Evolutionary conservation across 345 rosid genomes (phyloP).

Genomic region (Carallia brachiata): DNA sequence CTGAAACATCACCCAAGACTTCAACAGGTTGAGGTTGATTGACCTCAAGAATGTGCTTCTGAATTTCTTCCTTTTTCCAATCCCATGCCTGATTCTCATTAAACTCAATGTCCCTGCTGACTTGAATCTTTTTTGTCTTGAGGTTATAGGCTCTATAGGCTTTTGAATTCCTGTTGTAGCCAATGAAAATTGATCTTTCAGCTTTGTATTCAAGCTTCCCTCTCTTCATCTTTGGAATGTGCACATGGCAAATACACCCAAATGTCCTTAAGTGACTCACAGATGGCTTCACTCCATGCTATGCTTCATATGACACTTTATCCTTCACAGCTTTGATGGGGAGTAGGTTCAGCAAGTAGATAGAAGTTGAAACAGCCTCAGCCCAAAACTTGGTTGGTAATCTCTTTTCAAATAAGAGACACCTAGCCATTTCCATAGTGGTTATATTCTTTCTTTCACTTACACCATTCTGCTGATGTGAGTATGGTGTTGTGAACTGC

Average conservation of each 20-base stretch:
- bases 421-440: too few species aligned
- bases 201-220: background rate
- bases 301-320: background rate
- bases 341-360: background rate
- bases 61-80: background rate
- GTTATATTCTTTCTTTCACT: too few species aligned
- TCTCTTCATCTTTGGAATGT: background rate
- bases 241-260: background rate
- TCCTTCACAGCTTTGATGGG: background rate
- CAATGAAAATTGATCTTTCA: background rate
- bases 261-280: too few species aligned
- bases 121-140: background rate
- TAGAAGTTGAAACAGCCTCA: background rate
- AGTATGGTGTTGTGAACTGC: too few species aligned
- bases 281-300: background rate
- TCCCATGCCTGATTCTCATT: background rate
- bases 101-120: background rate
- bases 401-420: background rate
- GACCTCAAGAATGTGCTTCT: too few species aligned
- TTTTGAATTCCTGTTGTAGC: background rate
- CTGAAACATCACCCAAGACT: too few species aligned
- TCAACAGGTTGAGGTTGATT: too few species aligned
- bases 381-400: background rate
- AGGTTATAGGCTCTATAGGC: background rate
- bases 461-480: too few species aligned